Conservation (phyloP, 2,329 filamentous ascomycete species). For the Diaporthe ampelina region DNA sequence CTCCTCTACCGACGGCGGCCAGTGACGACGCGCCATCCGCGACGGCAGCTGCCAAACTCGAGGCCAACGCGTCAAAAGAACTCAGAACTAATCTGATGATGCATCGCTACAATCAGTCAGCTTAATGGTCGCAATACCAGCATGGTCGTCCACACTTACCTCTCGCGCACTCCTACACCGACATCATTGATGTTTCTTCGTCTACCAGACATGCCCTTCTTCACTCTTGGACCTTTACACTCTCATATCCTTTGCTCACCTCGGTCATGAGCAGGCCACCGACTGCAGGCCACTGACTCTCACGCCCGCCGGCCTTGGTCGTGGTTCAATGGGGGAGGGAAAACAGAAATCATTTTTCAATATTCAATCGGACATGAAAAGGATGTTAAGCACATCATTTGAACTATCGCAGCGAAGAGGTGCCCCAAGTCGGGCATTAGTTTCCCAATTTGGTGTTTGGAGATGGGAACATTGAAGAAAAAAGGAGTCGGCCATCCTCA, state of each 20-base stretch:
- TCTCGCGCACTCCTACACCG: background rate
- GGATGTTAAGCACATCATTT: background rate
- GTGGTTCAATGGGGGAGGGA: too few species aligned
- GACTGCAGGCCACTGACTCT: background rate
- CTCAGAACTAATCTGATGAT: background rate
- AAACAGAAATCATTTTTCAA: background rate
- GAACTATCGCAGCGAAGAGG: background rate
- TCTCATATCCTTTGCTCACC: background rate
- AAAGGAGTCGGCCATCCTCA: background rate
- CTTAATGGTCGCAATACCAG: background rate
- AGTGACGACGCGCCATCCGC: background rate
- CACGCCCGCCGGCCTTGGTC: background rate
- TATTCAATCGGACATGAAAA: background rate
- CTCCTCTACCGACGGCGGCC: background rate
- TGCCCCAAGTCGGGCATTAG: background rate
- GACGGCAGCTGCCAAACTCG: background rate
- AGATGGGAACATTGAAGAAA: too few species aligned
- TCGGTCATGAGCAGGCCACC: background rate
- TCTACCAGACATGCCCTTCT: background rate
- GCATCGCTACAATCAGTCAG: too few species aligned
- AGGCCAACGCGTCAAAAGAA: background rate
- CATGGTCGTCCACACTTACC: background rate
- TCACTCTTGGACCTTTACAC: rapidly evolving
- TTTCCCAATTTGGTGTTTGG: too few species aligned
- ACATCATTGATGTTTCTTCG: background rate